Percentiles rank a stretch among this genome's conserved stretches.
phyloP scores from a whole-genome alignment of 139 green algal species.

The Tetraselmis chui region DNA sequence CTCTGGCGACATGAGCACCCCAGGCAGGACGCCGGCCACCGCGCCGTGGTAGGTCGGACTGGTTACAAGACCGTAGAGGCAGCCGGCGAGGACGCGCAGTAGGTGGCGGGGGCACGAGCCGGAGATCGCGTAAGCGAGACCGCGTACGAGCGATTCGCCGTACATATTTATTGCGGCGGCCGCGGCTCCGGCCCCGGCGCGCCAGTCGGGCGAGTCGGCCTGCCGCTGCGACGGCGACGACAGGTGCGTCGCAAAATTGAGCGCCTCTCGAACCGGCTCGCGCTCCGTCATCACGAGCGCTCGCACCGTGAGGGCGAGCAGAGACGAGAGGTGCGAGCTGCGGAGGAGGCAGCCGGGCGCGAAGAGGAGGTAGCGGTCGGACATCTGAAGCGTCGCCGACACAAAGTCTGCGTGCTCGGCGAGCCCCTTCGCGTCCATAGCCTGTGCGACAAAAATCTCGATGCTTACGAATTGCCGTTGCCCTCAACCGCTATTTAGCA shows the following conservation, averaged over 20 bases:
- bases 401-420: constrained; percentile 35
- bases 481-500: too few species aligned
- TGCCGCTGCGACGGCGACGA: constrained; percentile 3
- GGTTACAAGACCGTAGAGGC: constrained; percentile 31
- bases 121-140: constrained; percentile 33
- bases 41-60: background rate
- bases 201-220: background rate
- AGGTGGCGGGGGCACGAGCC: constrained; percentile 58
- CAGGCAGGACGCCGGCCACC: background rate
- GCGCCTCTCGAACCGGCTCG: constrained; percentile 35
- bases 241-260: constrained; percentile 44
- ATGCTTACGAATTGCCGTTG: too few species aligned
- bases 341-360: constrained; percentile 37
- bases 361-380: constrained; percentile 55
- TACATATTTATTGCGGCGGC: constrained; percentile 7
- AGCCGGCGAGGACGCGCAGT: constrained; percentile 42
- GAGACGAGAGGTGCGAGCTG: constrained; percentile 9
- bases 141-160: constrained; percentile 27
- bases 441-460: too few species aligned
- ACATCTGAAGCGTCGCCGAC: constrained; percentile 37
- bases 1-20: background rate
- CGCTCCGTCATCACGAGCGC: constrained; percentile 31
- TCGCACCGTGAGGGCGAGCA: constrained; percentile 35
- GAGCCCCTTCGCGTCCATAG: constrained; percentile 25
- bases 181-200: background rate